A percentile compares a stretch with the other conserved stretches of the same genome.
These are phyloP conservation scores for Rhizodiscina lignyota DNA, from an alignment of 495 filamentous ascomycete species.

Conservation along the genomic window DNA sequence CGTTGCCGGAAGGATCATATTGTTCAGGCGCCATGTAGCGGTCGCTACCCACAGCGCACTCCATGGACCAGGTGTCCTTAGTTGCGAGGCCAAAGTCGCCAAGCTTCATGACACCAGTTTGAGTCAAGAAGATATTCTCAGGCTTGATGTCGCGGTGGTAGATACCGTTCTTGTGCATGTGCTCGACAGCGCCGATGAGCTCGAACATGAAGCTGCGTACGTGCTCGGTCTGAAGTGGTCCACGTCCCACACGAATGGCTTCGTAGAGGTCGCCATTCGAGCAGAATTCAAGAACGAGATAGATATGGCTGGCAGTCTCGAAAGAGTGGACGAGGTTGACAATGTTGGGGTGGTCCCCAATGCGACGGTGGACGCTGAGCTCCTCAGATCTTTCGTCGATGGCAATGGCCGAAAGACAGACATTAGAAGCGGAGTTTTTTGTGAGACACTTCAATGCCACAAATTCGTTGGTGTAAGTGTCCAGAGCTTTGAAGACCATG, in stretches of 20 bases:
- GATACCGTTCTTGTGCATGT: constrained; percentile 77
- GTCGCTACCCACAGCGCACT: constrained; percentile 87
- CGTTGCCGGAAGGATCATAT: constrained; percentile 67
- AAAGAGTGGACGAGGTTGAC: constrained; percentile 87
- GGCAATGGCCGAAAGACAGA: constrained; percentile 33
- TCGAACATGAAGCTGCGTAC: constrained; percentile 95
- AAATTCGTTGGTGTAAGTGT: constrained; percentile 51
- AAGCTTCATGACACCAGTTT: constrained; percentile 80
- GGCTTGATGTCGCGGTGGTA: constrained; percentile 99
- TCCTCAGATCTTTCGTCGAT: constrained; percentile 81
- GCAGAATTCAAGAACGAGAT: constrained; percentile 91
- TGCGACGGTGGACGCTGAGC: constrained; percentile 58
- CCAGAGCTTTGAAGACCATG: constrained; percentile 86
- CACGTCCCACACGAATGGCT: constrained; percentile 74
- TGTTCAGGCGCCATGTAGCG: constrained; percentile 99
- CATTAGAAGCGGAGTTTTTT: constrained; percentile 45
- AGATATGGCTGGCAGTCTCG: constrained; percentile 77
- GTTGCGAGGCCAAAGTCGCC: constrained; percentile 93
- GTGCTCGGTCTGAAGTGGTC: constrained; percentile 86
- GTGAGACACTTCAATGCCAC: constrained; percentile 92
- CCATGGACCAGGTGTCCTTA: constrained; percentile 68
- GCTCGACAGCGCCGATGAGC: constrained; percentile 74
- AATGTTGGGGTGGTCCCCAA: constrained; percentile 73
- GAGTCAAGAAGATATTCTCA: constrained; percentile 91
- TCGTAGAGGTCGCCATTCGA: constrained; percentile 95